Evolutionary conservation across 176 grass and related monocot species (phyloP), one percentile per base, ranked within the genome.

Genomic region (Zoysia pacifica): DNA sequence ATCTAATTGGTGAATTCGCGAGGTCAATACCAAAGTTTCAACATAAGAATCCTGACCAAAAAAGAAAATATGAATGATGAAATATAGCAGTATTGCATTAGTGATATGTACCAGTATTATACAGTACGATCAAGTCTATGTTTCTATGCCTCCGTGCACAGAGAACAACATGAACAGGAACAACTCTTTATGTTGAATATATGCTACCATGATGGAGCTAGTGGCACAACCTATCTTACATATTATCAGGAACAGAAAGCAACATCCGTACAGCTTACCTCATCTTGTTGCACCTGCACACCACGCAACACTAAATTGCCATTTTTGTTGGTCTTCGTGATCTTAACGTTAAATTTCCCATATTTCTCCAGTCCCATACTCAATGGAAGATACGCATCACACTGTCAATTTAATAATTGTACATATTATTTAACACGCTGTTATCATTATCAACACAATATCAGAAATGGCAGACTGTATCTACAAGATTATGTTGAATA

Each of bases 341-440:
- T 80, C 54, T 81, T 68, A 74, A 99, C 58, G 66, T 14, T 91
- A 69, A 89, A 86, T 87, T 86, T 91, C 75, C 96, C 96, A 84
- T 91, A 93, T 75, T 77, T 73, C 76, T 40, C 73, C 10, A 83
- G 47, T 5, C 59, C 72, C 75, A 86, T 62, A 5, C 62, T 86
- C 39, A 86, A 18, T 65, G 89, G 90, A 75, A 99, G 81, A 84
- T 99, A 99, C 76, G 83, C 79, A 65, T 89, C 56, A 67, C 96
- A 99, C 96, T 99, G 88, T 20, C 75, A 98, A 70, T 77, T 55
- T 90, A 81, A 61, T 8, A 14, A 79, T 46, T 38, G 19, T 35
- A 43, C 47, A 74, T 80, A 62, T 39, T 48, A 63, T 70, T 70
- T 45, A 70, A 68, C 18, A 48, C 1, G 8, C 8, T 64, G 67